A percentile compares a stretch with the other conserved stretches of the same genome.
These are phyloP conservation scores for Handroanthus guayacan DNA, from an alignment of 257 asterid species.

Conservation along the genomic window DNA sequence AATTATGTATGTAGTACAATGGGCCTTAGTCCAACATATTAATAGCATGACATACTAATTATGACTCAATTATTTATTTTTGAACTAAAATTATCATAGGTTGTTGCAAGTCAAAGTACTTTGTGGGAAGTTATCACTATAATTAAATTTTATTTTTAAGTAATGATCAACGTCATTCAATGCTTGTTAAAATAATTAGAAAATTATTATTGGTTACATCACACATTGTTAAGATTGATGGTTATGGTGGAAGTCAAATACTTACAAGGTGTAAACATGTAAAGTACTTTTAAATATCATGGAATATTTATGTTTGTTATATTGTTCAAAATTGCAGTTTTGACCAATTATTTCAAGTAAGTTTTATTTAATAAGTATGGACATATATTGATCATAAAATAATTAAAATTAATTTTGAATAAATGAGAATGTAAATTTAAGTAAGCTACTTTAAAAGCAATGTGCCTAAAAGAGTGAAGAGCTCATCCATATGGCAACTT, in stretches of 20 bases:
- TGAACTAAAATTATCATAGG: not conserved
- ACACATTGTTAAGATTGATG: not conserved
- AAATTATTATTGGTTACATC: not conserved
- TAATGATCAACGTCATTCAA: not conserved
- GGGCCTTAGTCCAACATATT: not conserved
- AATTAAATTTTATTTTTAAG: constrained; percentile 18
- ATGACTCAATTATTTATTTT: constrained; percentile 1
- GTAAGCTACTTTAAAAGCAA: too few relatives aligned
- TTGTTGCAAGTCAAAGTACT: constrained; percentile 23
- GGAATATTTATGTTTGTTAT: not conserved
- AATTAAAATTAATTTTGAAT: too few relatives aligned
- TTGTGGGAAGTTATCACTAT: not conserved
- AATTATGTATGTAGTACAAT: not conserved
- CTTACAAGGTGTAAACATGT: not conserved
- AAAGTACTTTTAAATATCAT: not conserved
- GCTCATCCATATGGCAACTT: too few relatives aligned
- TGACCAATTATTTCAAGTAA: too few relatives aligned
- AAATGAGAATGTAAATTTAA: too few relatives aligned
- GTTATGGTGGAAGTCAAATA: not conserved
- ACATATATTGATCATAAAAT: too few relatives aligned
- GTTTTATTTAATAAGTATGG: too few relatives aligned
- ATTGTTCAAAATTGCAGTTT: too few relatives aligned
- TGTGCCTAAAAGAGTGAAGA: too few relatives aligned
- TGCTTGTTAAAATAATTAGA: not conserved
- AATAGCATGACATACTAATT: not conserved